Evolutionary conservation across 345 rosid genomes (phyloP), one percentile per base, ranked within the genome.

Genomic region (Dipteronia dyeriana): DNA sequence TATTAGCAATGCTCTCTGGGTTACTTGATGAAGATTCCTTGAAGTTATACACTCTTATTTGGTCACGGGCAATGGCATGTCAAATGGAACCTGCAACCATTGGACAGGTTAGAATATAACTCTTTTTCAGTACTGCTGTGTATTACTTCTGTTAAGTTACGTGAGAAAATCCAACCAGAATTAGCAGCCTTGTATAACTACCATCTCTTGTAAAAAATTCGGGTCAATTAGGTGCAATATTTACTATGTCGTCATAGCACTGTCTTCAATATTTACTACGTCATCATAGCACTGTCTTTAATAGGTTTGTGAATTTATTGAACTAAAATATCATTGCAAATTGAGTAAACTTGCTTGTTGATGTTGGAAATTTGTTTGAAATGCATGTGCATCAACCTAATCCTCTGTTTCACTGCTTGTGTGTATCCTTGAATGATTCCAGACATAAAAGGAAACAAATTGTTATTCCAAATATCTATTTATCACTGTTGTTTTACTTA

Each of bases 21-120:
- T 79, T 84, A 79, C 94, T 96, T 79, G 99, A 94, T 83, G 93
- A 88, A 78, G 99, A 96, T 88, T 81, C 93, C 68, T 80, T 96
- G 87, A 96, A 91, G 87, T 81, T 96, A 70, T 96, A 96, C 84
- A 81, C 93, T 64, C 94, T 96, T 80, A 91, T 96, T 76, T 96
- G 99, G 99, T 84, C 97, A 73, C 87, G 99, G 68, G 88, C 97
- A 16, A 17, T 96, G 84, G 97, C 98, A 72, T 96, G 97, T 82
- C 99, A 94, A 83, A 94, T 96, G 99, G 94, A 92, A 86, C 89
- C 97, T 66, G 88, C 87, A 73, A 84, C 74, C 29, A 67, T 86
- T 78, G 91, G 83, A 73, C 98, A 91, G 98, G 99, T 96, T 76
- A 68, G 84, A 56, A 68, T 39, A 26, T 9, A 41, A 41, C 45